Evolutionary conservation across 2,329 filamentous ascomycete species (phyloP).

Genomic region (Epichloe brachyelytri): DNA sequence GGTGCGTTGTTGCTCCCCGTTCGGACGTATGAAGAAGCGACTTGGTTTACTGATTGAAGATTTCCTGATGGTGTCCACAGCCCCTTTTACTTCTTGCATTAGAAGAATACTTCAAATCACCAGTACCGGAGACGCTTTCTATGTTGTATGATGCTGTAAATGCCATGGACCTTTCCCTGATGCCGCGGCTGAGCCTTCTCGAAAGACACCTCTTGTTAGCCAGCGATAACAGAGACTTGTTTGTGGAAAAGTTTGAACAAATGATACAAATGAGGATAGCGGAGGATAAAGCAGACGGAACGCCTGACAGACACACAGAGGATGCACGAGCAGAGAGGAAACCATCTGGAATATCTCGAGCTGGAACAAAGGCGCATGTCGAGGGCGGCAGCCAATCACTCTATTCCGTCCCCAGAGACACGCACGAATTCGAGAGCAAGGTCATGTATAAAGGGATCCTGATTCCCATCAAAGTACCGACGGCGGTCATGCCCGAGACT

Average conservation of each 20-base stretch:
- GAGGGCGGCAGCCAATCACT: conserved; percentile 41
- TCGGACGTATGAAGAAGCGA: neutral
- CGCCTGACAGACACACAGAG: conserved; percentile 25
- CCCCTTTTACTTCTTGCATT: conserved; percentile 80
- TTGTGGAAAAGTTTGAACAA: conserved; percentile 92
- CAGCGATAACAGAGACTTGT: conserved; percentile 89
- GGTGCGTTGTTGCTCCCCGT: conserved; percentile 30
- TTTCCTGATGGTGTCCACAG: conserved; percentile 26
- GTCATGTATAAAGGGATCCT: conserved; percentile 95
- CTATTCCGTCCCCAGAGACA: conserved; percentile 78
- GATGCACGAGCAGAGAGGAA: conserved; percentile 35
- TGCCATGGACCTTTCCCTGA: conserved; percentile 87
- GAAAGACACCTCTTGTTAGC: conserved; percentile 79
- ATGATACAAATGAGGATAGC: conserved; percentile 77
- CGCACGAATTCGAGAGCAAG: conserved; percentile 92
- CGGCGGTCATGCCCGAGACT: conserved; percentile 84
- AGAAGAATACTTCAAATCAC: conserved; percentile 93
- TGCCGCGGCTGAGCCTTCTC: conserved; percentile 72
- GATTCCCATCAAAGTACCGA: conserved; percentile 91
- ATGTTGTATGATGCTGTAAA: conserved; percentile 89
- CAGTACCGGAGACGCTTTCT: conserved; percentile 74
- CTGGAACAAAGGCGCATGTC: conserved; percentile 49
- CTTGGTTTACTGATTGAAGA: neutral
- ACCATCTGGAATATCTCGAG: conserved; percentile 39
- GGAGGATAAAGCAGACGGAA: conserved; percentile 41